Percentiles rank a stretch among this genome's conserved stretches.
These are phyloP conservation scores for Ophiostoma ulmi DNA, from an alignment of 2,329 filamentous ascomycete genomes.

Conservation along the genomic window DNA sequence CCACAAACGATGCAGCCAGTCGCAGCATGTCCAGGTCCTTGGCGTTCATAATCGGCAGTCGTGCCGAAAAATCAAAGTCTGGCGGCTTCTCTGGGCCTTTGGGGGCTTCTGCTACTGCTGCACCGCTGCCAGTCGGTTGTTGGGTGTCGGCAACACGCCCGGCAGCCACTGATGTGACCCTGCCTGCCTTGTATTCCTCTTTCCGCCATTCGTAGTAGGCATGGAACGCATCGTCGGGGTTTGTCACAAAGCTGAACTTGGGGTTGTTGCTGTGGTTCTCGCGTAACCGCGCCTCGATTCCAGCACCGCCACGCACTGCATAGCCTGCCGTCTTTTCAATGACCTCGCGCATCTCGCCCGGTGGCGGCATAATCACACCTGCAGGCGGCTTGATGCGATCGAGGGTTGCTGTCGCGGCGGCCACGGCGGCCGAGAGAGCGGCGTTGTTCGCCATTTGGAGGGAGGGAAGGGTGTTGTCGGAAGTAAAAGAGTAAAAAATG, in stretches of 20 bases:
- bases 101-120: constrained; percentile 51
- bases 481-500: neutral
- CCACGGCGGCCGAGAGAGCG: constrained; percentile 43
- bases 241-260: constrained; percentile 90
- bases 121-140: neutral
- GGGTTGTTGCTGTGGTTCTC: constrained; percentile 77
- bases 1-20: constrained; percentile 84
- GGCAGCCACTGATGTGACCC: constrained; percentile 72
- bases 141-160: constrained; percentile 62
- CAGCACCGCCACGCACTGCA: constrained; percentile 62
- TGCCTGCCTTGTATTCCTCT: constrained; percentile 75
- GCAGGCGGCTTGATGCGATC: constrained; percentile 72
- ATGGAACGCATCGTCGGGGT: constrained; percentile 73
- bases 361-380: constrained; percentile 83
- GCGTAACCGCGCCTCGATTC: constrained; percentile 78
- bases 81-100: constrained; percentile 79
- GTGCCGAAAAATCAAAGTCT: constrained; percentile 87
- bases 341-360: constrained; percentile 70
- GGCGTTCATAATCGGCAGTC: constrained; percentile 95
- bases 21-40: constrained; percentile 74
- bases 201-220: constrained; percentile 89
- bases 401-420: constrained; percentile 44
- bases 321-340: constrained; percentile 95
- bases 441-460: constrained; percentile 19
- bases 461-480: neutral